Base-by-base conservation (phyloP, 371 early-diverging fungal species). In the Rhizomucor miehei region DNA sequence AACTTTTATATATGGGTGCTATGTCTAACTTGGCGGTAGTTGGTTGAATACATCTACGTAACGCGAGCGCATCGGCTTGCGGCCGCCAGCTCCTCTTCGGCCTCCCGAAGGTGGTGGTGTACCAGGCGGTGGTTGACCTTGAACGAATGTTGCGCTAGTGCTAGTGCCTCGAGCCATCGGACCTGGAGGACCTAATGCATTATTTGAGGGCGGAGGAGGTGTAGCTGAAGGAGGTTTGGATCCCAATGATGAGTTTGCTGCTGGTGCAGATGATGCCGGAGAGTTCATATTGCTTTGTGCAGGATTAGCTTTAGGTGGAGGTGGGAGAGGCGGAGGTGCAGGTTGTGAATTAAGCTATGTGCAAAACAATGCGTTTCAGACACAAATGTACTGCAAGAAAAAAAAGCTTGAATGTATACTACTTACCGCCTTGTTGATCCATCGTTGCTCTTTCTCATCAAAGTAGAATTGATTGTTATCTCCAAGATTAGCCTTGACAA, bases 401-500 rank as follows among this genome's bases (percentile, higher is more conserved):
- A 17, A 40, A 8, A 10, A 1, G 16, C 2, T 9, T 20, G 17
- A 1, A 3, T n/a, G 1, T 20, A 20, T 12, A 8, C 20, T 24
- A 61, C 68, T 68, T 63, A 72, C 76, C 34, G 56, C 55, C 48
- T 77, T 81, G 58, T 81, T 81, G 37, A 84, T 72, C 84, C 84
- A 84, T 23, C 80, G 70, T 43, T 76, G 71, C 49, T 77, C 78
- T 25, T 78, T 81, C 13, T 82, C 82, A 44, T 89, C 89, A 63
- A 77, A 89, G 54, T 86, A 84, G 57, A 89, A 89, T 11, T 73
- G 53, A 38, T 67, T 84, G 55, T 83, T 72, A 60, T 87, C 85
- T 36, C 88, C 88, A 36, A 89, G 63, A 48, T 89, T 86, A 12
- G 89, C 89, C 59, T 69, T 72, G 25, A 79, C 77, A 8, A 80